A percentile compares a stretch with the other conserved stretches of the same genome.
These are phyloP conservation scores for Exobasidium cylindrosporum DNA, from an alignment of 1,284 basidiomycete genomes.

Conservation along the genomic window DNA sequence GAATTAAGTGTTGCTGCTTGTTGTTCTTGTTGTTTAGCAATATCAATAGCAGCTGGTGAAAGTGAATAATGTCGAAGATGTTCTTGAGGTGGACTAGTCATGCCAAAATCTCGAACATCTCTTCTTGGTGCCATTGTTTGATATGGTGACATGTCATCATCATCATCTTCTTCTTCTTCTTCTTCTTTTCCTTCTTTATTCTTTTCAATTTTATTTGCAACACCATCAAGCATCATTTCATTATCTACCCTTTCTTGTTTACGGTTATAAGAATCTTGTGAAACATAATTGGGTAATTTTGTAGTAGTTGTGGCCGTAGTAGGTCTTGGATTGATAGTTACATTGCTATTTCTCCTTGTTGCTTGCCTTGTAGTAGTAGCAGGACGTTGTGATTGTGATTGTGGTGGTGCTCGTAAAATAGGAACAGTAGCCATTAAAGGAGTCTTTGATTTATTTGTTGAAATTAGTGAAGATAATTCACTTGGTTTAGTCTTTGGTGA, in stretches of 20 bases:
- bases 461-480: not conserved
- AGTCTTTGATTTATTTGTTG: not conserved
- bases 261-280: too few species aligned
- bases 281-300: not conserved
- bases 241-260: too few species aligned
- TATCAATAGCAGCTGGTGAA: not conserved
- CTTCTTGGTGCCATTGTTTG: conserved; percentile 32
- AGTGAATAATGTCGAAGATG: conserved; percentile 31
- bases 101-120: conserved; percentile 37
- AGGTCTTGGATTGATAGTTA: not conserved
- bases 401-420: not conserved
- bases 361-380: too few species aligned
- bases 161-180: conserved; percentile 15
- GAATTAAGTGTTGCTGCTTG: not conserved
- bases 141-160: conserved; percentile 5
- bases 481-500: not conserved
- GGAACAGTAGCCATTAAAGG: not conserved
- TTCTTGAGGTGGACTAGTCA: conserved; percentile 41
- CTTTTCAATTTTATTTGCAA: not conserved
- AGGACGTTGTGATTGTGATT: too few species aligned
- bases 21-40: not conserved
- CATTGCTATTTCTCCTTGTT: too few species aligned
- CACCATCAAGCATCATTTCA: too few species aligned
- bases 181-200: not conserved
- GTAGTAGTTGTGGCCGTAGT: not conserved